Percentiles rank a stretch among this genome's conserved stretches.
These are phyloP conservation scores for Colletotrichum tanaceti DNA, from an alignment of 2,329 filamentous ascomycete species.

Conservation along the genomic window DNA sequence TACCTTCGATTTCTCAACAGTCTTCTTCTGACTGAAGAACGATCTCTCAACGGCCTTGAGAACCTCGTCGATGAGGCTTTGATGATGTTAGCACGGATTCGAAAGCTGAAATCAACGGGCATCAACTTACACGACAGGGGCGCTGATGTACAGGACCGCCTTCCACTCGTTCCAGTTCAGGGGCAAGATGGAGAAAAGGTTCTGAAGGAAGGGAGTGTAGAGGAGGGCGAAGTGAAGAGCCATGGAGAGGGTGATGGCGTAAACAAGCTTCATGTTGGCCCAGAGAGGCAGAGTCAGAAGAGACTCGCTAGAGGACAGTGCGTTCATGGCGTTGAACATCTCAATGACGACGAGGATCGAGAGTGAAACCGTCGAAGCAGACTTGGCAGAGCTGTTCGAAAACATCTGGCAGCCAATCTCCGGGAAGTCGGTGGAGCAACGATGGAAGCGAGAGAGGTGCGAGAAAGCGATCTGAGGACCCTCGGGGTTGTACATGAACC, in stretches of 20 bases:
- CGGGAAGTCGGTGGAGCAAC: constrained; percentile 85
- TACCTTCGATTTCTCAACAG: constrained; percentile 52
- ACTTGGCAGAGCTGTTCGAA: constrained; percentile 83
- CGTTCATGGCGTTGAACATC: constrained; percentile 99
- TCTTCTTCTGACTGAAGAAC: constrained; percentile 68
- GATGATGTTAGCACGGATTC: constrained; percentile 10
- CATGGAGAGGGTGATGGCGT: constrained; percentile 94
- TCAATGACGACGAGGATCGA: constrained; percentile 96
- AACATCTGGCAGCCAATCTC: constrained; percentile 96
- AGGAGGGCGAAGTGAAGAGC: constrained; percentile 92
- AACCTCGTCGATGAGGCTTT: constrained; percentile 81
- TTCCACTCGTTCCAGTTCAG: constrained; percentile 90
- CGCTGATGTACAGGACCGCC: constrained; percentile 88
- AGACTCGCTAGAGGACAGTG: constrained; percentile 93
- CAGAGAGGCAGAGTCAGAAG: constrained; percentile 94
- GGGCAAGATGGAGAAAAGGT: constrained; percentile 89
- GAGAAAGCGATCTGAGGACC: constrained; percentile 93
- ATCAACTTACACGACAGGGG: constrained; percentile 85
- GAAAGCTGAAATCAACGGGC: not conserved
- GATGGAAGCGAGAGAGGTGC: constrained; percentile 93
- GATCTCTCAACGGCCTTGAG: constrained; percentile 82
- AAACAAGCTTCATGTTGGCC: constrained; percentile 98
- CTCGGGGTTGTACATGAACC: constrained; percentile 95
- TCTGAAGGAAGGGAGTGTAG: constrained; percentile 90
- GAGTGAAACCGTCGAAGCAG: constrained; percentile 92